Evolutionary conservation across 2,329 filamentous ascomycete genomes (phyloP), one percentile per base, ranked within the genome.

Genomic region (Aspergillus chevalieri): DNA sequence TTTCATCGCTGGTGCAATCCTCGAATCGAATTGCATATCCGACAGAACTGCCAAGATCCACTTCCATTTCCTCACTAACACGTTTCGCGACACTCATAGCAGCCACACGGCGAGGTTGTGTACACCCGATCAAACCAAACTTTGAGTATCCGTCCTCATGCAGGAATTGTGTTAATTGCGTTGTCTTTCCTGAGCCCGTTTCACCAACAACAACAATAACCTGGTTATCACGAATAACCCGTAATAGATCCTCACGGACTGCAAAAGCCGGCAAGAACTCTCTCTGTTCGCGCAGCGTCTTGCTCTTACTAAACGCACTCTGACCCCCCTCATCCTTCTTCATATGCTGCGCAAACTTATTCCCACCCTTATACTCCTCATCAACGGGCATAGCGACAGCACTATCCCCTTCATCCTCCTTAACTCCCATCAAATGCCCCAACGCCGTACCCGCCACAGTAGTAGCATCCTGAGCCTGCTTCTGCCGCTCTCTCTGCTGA

Each of bases 41-140:
- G 34, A 98, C 94, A 0, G 85, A 81, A 49, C 86, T 85, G 44
- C 93, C 93, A 8, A 98, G 76, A 49, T 85, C 85, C 42, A 95
- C 90, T 59, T 95, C 88, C 94, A 98, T 98, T 73, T 98, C 93
- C 72, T 98, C 93, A 50, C 89, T 89, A 36, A 98, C 93, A 76
- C 93, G 90, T 69, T 97, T 97, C 2, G 93, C 93, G 24, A 98
- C 93, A 72, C 91, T 96, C 93, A 98, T 98, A 19, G 93, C 93
- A 21, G 93, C 93, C 30, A 98, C 94, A 77, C 93, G 87, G 61
- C 93, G 83, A 47, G 93, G 93, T 60, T 98, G 93, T 1, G 93
- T 98, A 65, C 93, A 98, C 4, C 90, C 92, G 59, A 98, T 97
- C 79, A 96, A 84, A 44, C 93, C 93, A 28, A 79, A 74, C 48